phyloP scores from a whole-genome alignment of 805 yeast genomes.

The Cyberlindnera xishuangbannaensis region DNA sequence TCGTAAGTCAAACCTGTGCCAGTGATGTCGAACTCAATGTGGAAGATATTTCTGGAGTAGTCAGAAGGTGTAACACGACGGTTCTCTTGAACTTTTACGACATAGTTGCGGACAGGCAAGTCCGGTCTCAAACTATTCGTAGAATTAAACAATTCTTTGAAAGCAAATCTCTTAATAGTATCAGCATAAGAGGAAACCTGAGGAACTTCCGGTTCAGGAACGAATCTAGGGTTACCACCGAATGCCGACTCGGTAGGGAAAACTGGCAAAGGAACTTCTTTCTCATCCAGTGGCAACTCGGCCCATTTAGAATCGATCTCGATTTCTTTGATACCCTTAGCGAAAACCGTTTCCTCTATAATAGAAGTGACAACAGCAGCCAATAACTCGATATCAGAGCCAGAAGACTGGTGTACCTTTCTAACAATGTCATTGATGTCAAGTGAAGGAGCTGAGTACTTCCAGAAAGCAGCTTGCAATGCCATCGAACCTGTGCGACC shows the following conservation, averaged over 20 bases:
- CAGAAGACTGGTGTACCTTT: slow-evolving; percentile 74
- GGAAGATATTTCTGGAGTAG: slow-evolving; percentile 93
- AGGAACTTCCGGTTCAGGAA: slow-evolving; percentile 34
- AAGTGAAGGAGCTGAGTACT: slow-evolving; percentile 53
- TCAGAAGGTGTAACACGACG: slow-evolving; percentile 85
- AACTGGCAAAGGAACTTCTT: slow-evolving; percentile 39
- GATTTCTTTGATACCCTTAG: slow-evolving; percentile 36
- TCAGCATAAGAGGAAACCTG: slow-evolving; percentile 40
- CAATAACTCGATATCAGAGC: slow-evolving; percentile 74
- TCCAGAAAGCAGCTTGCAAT: slow-evolving; percentile 78
- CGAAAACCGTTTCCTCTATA: slow-evolving; percentile 48
- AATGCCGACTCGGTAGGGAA: slow-evolving; percentile 63
- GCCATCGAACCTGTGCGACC: slow-evolving; percentile 75
- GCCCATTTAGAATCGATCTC: slow-evolving; percentile 24
- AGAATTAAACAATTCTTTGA: slow-evolving; percentile 72
- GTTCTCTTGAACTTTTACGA: slow-evolving; percentile 87
- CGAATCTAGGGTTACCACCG: slow-evolving; percentile 50
- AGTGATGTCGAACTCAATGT: slow-evolving; percentile 85
- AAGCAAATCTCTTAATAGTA: slow-evolving; percentile 64
- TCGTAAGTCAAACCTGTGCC: slow-evolving; percentile 90
- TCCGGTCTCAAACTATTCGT: slow-evolving; percentile 76
- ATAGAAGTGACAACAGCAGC: slow-evolving; percentile 65
- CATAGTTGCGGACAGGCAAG: slow-evolving; percentile 73
- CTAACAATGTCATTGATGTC: slow-evolving; percentile 60
- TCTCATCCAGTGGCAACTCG: slow-evolving; percentile 27